Evolutionary conservation across 139 green algal genomes (phyloP), one percentile per base, ranked within the genome.

Genomic region (Chlorella sp.): DNA sequence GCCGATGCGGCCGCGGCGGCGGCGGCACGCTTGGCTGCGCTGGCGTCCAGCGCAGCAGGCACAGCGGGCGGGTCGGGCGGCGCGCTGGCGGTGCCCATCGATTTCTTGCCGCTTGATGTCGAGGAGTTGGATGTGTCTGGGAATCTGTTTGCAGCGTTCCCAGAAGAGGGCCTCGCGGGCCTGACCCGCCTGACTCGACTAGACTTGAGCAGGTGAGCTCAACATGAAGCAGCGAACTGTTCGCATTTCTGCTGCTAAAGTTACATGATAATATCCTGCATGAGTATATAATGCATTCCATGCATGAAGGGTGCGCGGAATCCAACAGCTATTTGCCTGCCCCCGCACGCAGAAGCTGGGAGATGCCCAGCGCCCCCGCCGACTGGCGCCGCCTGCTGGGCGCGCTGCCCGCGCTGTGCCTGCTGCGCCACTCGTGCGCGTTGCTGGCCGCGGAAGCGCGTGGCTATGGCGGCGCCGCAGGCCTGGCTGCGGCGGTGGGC

Each of bases 331-430:
- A n/a, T n/a, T n/a, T n/a, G n/a, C n/a, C n/a, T n/a, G n/a, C n/a
- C n/a, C n/a, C n/a, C n/a, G n/a, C n/a, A n/a, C n/a, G n/a, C n/a
- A n/a, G n/a, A n/a, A n/a, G 34, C 57, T 75, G 57, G 57, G 15
- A 30, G 19, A 66, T 86, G 81, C 48, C 61, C 28, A n/a, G 48
- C 53, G 30, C 81, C 9, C 26, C 53, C 5, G 81, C 48, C 48
- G 81, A 71, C 32, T 86, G 82, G 82, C 82, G 82, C 60, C n/a
- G n/a, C 12, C 57, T 86, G 84, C 84, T 81, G 66, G 60, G 26
- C 28, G 39, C 34, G 16, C 61, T 79, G 68, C 84, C 84, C 1
- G 3, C 4, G 30, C 42, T 88, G 84, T 11, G 39, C 36, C 40
- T 26, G 68, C 68, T 81, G 84, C 39, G 84, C 14, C 71, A 80